These are phyloP conservation scores for Cyclotella baltica DNA, from an alignment of 108 stramenopile species.

Conservation along the genomic window DNA sequence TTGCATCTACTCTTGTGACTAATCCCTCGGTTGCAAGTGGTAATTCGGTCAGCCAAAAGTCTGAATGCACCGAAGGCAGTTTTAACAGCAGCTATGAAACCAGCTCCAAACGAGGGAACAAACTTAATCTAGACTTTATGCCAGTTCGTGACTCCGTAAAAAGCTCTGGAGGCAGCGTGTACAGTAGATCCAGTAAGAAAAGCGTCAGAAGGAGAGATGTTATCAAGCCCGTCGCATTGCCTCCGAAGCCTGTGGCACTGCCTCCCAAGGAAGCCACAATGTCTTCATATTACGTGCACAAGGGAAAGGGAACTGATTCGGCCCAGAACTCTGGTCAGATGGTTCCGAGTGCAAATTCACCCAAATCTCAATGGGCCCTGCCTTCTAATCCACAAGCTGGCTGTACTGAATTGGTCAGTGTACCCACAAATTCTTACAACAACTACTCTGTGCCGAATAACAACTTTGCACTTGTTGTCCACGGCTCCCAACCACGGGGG, in stretches of 20 bases:
- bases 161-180: neutral
- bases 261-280: neutral
- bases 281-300: too few species aligned
- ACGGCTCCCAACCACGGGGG: neutral
- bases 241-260: neutral
- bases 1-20: neutral
- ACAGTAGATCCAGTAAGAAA: neutral
- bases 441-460: neutral
- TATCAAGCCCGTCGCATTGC: conserved; percentile 19
- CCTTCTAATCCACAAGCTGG: conserved; percentile 12
- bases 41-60: neutral
- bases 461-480: neutral
- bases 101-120: neutral
- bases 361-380: neutral
- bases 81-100: neutral
- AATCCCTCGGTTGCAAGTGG: too few species aligned
- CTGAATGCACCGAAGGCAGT: neutral
- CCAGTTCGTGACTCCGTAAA: neutral
- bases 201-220: conserved; percentile 22
- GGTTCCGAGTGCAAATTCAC: neutral
- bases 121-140: neutral
- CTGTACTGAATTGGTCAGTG: neutral
- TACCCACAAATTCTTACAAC: neutral
- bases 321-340: too few species aligned
- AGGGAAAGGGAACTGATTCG: too few species aligned